Conservation (phyloP, 1,284 basidiomycete species). For the Cryptococcus wingfieldii region DNA sequence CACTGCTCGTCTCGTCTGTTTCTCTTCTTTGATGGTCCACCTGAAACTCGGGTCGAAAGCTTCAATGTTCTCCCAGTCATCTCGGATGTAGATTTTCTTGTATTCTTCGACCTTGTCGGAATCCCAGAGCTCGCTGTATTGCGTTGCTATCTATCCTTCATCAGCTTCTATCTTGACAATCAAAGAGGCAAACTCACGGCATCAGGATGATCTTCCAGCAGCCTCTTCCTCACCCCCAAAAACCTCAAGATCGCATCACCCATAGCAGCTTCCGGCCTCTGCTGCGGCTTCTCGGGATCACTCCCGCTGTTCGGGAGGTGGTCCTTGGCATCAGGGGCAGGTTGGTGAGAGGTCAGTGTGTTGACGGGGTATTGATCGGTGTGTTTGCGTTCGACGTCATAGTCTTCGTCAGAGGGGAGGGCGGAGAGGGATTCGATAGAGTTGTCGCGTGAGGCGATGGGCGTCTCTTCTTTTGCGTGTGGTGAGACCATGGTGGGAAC, state of each 20-base stretch:
- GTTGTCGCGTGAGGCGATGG: too few species aligned
- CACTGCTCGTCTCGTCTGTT: conserved; percentile 58
- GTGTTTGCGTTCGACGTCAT: too few species aligned
- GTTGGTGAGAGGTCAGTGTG: too few species aligned
- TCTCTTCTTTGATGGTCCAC: conserved; percentile 67
- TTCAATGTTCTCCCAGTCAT: conserved; percentile 20
- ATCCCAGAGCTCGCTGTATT: conserved; percentile 56
- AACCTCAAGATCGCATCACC: conserved; percentile 1
- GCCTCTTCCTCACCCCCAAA: conserved; percentile 2
- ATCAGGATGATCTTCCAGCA: conserved; percentile 6
- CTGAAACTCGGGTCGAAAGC: conserved; percentile 60
- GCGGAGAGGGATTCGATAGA: too few species aligned
- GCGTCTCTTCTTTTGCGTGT: too few species aligned
- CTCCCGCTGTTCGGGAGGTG: too few species aligned
- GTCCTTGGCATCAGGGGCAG: too few species aligned
- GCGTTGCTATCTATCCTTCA: conserved; percentile 43
- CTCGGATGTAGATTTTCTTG: conserved; percentile 5
- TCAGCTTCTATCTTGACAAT: not conserved
- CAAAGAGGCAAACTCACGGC: conserved; percentile 3
- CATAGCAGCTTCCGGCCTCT: conserved; percentile 4
- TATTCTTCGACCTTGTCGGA: conserved; percentile 43
- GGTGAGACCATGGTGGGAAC: too few species aligned
- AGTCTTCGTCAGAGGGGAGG: too few species aligned
- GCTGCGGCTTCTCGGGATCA: too few species aligned
- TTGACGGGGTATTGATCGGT: too few species aligned